Evolutionary conservation across 441 rosid genomes (phyloP), one percentile per base, ranked within the genome.

Genomic region (Jatropha multifida): DNA sequence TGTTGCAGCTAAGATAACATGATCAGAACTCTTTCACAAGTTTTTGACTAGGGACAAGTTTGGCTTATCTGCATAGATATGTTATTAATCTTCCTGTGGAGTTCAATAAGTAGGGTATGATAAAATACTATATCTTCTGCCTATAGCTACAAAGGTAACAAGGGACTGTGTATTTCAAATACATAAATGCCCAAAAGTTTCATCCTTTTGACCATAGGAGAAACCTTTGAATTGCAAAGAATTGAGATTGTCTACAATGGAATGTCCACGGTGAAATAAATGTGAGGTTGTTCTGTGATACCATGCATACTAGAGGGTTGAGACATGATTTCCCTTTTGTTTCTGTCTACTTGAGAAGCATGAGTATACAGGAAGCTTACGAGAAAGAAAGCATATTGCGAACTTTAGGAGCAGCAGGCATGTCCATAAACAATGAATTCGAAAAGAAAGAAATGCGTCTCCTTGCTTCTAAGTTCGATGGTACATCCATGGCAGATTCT

Each of bases 401-500:
- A 83, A 97, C 99, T 97, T 94, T 94, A 71, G 99, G 99, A 44
- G 99, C 97, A 44, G 41, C 14, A 74, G 99, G 99, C 99, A 97
- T 97, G 67, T 86, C 96, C 99, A 97, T 97, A 82, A 94, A 94
- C 84, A 97, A 86, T 11, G 99, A 97, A 88, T 97, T 97, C 59
- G 99, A 94, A 84, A 97, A 97, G 88, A 92, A 97, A 79, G 99
- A 93, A 52, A 97, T 93, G 38, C 99, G 92, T 83, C 99, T 92
- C 85, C 98, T 85, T 74, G 99, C 99, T 86, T 97, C 99, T 71
- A 97, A 79, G 87, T 97, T 97, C 70, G 99, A 90, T 54, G 99
- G 99, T 18, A 97, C 99, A 84, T 97, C 99, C 99, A 94, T 97
- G 23, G 99, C 99, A 60, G 99, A 97, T 84, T 97, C 99, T 88